Conservation (phyloP, 2,329 filamentous ascomycete species). For the Trichocomaceae sp. region DNA sequence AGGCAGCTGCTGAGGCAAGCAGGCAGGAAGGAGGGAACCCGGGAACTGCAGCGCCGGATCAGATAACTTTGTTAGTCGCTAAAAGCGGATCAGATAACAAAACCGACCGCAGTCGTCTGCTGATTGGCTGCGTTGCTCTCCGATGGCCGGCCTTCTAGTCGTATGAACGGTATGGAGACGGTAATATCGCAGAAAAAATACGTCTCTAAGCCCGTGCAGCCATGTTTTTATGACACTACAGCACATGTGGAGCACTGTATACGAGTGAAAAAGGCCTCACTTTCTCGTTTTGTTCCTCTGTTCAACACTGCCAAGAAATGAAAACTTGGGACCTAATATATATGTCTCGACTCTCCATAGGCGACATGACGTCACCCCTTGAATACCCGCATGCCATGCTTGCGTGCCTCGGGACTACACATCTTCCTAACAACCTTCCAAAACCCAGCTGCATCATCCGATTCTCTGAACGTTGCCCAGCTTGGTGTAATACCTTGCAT, state of each 20-base stretch:
- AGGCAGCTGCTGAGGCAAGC: background rate
- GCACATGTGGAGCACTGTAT: too few relatives aligned
- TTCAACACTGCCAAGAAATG: too few relatives aligned
- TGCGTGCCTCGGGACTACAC: background rate
- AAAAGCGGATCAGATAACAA: constrained; percentile 7
- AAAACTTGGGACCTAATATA: too few relatives aligned
- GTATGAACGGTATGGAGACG: background rate
- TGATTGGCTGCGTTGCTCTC: constrained; percentile 6
- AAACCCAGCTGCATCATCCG: background rate
- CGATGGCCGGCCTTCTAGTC: background rate
- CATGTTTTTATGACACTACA: background rate
- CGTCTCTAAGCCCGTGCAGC: background rate
- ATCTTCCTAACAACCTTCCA: background rate
- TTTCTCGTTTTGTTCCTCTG: too few relatives aligned
- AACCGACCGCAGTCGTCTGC: background rate
- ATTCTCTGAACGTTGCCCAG: background rate
- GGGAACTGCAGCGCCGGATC: background rate
- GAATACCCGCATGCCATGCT: background rate
- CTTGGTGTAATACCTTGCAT: background rate
- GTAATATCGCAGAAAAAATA: background rate
- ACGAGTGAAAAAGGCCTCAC: too few relatives aligned
- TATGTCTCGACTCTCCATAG: too few relatives aligned
- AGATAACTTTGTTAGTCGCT: constrained; percentile 6
- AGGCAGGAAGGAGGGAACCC: background rate
- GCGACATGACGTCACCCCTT: background rate